These are phyloP conservation scores for Dactylonectria estremocensis DNA, from an alignment of 2,329 filamentous ascomycete species.

Conservation along the genomic window DNA sequence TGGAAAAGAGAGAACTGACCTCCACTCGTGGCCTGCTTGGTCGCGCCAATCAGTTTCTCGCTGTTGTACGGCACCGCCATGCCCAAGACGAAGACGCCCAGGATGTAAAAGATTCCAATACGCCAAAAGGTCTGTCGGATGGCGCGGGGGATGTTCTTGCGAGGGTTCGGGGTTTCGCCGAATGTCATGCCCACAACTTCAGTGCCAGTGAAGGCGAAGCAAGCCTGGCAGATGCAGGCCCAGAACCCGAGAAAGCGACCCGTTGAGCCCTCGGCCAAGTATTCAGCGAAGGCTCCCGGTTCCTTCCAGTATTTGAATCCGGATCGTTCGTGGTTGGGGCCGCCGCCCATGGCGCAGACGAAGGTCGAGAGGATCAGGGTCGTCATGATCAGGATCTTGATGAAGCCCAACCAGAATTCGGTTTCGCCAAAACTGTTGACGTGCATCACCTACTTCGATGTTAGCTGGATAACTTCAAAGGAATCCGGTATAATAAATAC, in stretches of 20 bases:
- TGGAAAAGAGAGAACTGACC: conserved; percentile 7
- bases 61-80: conserved; percentile 47
- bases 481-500: neutral
- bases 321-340: conserved; percentile 54
- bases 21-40: conserved; percentile 35
- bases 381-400: conserved; percentile 62
- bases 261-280: conserved; percentile 50
- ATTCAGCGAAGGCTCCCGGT: conserved; percentile 60
- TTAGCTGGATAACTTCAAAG: neutral
- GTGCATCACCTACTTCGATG: conserved; percentile 49
- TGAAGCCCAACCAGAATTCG: conserved; percentile 63
- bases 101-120: conserved; percentile 46
- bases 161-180: conserved; percentile 45
- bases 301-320: conserved; percentile 62
- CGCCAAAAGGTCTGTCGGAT: conserved; percentile 47
- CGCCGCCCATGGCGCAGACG: conserved; percentile 58
- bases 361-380: conserved; percentile 51
- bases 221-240: conserved; percentile 56
- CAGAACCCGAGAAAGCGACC: conserved; percentile 60
- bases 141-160: conserved; percentile 42
- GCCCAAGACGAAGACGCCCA: conserved; percentile 42
- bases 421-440: conserved; percentile 62
- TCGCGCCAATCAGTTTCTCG: conserved; percentile 30
- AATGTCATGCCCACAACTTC: conserved; percentile 39
- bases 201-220: conserved; percentile 52